Conservation (phyloP, 2,329 filamentous ascomycete genomes). For the Myrmaecium sp. region DNA sequence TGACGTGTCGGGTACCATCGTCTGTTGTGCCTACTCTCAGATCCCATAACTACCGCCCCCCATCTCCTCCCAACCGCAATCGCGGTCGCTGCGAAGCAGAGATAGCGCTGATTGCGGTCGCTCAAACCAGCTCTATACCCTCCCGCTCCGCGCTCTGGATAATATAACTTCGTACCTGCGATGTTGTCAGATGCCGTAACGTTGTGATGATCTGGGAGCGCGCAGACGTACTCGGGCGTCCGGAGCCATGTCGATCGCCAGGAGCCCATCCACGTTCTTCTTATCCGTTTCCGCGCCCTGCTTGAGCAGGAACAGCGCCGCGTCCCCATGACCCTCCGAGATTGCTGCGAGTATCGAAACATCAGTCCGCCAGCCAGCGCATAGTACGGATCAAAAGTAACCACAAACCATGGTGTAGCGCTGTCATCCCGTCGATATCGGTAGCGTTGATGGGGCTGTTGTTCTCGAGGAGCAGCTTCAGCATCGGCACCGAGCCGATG, state of each 20-base stretch:
- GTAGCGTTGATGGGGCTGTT: constrained; percentile 69
- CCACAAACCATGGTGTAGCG: constrained; percentile 54
- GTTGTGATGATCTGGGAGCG: constrained; percentile 5
- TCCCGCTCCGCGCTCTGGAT: constrained; percentile 65
- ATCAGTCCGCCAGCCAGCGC: not conserved
- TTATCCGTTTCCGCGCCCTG: constrained; percentile 71
- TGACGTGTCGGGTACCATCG: too few relatives aligned
- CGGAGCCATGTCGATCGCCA: constrained; percentile 69
- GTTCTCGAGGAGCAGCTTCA: constrained; percentile 60
- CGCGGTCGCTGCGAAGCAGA: too few relatives aligned
- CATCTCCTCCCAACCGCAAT: too few relatives aligned
- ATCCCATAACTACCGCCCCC: too few relatives aligned
- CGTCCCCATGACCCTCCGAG: constrained; percentile 61
- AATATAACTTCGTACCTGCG: constrained; percentile 58
- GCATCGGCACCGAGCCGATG: constrained; percentile 73
- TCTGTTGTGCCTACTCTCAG: too few relatives aligned
- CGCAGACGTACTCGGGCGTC: constrained; percentile 53
- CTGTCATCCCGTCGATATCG: constrained; percentile 69
- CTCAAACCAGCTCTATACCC: constrained; percentile 47
- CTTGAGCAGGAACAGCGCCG: constrained; percentile 66
- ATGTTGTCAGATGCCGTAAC: too few relatives aligned
- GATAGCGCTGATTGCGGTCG: too few relatives aligned
- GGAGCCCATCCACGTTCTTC: constrained; percentile 50
- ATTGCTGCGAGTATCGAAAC: constrained; percentile 31
- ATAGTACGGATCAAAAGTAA: not conserved